These are phyloP conservation scores for Pichia sp. DNA, from an alignment of 1,139 yeast genomes.

Conservation along the genomic window DNA sequence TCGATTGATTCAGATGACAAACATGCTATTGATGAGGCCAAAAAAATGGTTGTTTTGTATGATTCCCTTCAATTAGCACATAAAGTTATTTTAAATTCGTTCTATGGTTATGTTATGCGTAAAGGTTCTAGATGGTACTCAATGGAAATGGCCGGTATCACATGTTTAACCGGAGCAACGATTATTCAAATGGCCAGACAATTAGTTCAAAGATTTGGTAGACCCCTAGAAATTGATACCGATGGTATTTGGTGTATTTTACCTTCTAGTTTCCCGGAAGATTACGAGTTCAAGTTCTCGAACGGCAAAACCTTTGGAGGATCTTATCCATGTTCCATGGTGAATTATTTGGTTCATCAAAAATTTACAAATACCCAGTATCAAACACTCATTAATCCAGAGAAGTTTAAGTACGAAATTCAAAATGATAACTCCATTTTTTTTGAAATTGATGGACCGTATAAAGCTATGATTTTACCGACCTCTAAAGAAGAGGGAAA, in stretches of 20 bases:
- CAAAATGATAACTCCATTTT: constrained; percentile 89
- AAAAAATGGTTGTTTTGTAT: constrained; percentile 87
- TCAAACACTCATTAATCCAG: constrained; percentile 73
- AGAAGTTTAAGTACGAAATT: constrained; percentile 60
- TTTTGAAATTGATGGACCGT: constrained; percentile 98
- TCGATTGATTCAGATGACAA: constrained; percentile 46
- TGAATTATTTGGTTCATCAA: constrained; percentile 87
- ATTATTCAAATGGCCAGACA: constrained; percentile 95
- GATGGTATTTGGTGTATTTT: constrained; percentile 99
- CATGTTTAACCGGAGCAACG: constrained; percentile 96
- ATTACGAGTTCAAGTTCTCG: constrained; percentile 58
- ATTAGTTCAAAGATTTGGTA: constrained; percentile 87
- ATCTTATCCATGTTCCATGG: constrained; percentile 95
- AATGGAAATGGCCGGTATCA: constrained; percentile 99
- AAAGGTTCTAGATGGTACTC: constrained; percentile 99
- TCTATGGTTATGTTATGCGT: constrained; percentile 98
- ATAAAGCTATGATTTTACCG: constrained; percentile 94
- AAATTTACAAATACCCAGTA: constrained; percentile 91
- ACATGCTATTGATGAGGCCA: constrained; percentile 70
- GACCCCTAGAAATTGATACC: constrained; percentile 94
- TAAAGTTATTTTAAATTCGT: constrained; percentile 92
- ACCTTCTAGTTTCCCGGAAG: constrained; percentile 90
- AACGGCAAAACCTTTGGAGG: constrained; percentile 72
- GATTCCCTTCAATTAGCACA: constrained; percentile 96
- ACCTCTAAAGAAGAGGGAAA: constrained; percentile 97